A percentile compares a stretch with the other conserved stretches of the same genome.
These are phyloP conservation scores for Cercospora janseana DNA, from an alignment of 2,329 filamentous ascomycete genomes.

Conservation along the genomic window DNA sequence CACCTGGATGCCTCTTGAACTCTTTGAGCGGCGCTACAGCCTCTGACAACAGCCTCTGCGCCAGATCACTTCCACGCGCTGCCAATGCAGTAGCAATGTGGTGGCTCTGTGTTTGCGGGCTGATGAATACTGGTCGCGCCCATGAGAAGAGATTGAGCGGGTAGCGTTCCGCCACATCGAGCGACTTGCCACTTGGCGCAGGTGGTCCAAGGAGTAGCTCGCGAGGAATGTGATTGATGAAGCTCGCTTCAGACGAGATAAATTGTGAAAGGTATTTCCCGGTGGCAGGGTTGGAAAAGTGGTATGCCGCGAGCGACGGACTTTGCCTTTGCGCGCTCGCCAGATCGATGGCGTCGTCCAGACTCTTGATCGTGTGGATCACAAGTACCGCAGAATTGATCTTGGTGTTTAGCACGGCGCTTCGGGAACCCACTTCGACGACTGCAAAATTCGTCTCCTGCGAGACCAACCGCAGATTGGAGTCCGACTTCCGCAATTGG, in stretches of 20 bases:
- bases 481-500: constrained; percentile 14
- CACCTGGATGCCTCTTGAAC: constrained; percentile 39
- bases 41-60: constrained; percentile 25
- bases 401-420: constrained; percentile 36
- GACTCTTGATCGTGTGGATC: constrained; percentile 49
- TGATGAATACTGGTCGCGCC: constrained; percentile 45
- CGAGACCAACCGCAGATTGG: constrained; percentile 22
- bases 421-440: constrained; percentile 27
- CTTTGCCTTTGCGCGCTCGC: constrained; percentile 27
- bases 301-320: constrained; percentile 48
- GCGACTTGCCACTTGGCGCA: constrained; percentile 35
- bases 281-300: constrained; percentile 51
- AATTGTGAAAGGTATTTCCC: constrained; percentile 62
- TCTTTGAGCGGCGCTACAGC: constrained; percentile 28
- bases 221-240: constrained; percentile 58
- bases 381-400: constrained; percentile 45
- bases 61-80: constrained; percentile 12
- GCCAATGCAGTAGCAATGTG: constrained; percentile 14
- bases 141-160: constrained; percentile 46
- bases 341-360: constrained; percentile 57
- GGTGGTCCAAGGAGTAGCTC: constrained; percentile 51
- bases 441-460: constrained; percentile 29
- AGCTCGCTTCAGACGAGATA: constrained; percentile 50
- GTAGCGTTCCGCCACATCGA: constrained; percentile 42
- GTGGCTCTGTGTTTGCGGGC: constrained; percentile 11